These are phyloP conservation scores for Diaporthe eres DNA, from an alignment of 2,329 filamentous ascomycete species.

Conservation along the genomic window DNA sequence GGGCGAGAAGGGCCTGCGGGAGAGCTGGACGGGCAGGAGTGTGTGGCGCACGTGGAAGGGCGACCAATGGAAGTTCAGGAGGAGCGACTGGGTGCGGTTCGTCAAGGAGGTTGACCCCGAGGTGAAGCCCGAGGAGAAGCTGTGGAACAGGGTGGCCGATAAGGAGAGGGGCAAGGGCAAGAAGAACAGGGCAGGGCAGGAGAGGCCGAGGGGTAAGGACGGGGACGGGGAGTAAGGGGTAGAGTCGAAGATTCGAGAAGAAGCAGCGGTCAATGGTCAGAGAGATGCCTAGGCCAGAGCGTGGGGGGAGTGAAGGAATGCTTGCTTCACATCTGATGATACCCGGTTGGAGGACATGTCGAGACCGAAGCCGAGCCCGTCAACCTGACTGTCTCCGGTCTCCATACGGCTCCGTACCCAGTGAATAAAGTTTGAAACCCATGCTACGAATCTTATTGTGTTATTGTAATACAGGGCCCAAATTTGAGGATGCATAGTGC, in stretches of 20 bases:
- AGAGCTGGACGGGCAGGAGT: conserved; percentile 67
- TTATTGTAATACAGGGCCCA: neutral
- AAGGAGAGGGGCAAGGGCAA: conserved; percentile 35
- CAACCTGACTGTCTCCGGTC: neutral
- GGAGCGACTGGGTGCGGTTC: conserved; percentile 70
- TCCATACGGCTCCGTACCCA: neutral
- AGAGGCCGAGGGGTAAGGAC: conserved; percentile 12
- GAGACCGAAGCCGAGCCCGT: neutral
- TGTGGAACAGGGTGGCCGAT: conserved; percentile 38
- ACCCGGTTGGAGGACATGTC: conserved; percentile 21
- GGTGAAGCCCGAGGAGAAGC: conserved; percentile 35
- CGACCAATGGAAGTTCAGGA: conserved; percentile 68
- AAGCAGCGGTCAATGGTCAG: conserved; percentile 33
- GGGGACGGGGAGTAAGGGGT: conserved; percentile 9
- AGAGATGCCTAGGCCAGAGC: conserved; percentile 35
- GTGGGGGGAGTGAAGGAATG: conserved; percentile 16
- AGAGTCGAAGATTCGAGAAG: neutral
- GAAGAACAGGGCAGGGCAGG: conserved; percentile 4
- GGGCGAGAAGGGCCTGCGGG: conserved; percentile 64
- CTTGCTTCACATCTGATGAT: conserved; percentile 17
- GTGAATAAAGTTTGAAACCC: conserved; percentile 20
- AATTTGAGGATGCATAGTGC: neutral
- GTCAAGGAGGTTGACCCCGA: conserved; percentile 64
- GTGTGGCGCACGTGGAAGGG: conserved; percentile 72
- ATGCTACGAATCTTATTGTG: neutral